phyloP scores from a whole-genome alignment of 805 yeast species.

The Komagataella kurtzmanii region DNA sequence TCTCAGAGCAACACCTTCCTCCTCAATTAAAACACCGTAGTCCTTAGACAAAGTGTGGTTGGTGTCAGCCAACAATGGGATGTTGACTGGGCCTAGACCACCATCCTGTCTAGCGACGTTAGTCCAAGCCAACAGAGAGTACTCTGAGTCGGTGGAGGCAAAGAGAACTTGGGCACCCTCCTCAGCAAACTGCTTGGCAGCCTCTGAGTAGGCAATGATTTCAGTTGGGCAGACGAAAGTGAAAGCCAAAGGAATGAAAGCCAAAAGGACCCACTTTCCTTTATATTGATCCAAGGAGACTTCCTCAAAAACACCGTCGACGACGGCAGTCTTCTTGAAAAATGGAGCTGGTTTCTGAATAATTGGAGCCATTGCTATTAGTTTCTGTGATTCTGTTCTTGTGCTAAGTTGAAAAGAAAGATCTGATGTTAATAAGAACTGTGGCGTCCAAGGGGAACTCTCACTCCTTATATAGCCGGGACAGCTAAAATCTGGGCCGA shows the following conservation, averaged over 20 bases:
- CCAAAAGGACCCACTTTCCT: constrained; percentile 96
- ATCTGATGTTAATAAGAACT: background rate
- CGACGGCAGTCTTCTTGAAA: constrained; percentile 94
- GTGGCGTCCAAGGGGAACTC: constrained; percentile 1
- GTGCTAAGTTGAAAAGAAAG: background rate
- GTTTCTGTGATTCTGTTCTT: background rate
- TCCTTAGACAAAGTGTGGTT: constrained; percentile 90
- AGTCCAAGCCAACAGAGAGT: constrained; percentile 96
- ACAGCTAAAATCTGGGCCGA: background rate
- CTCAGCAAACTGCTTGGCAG: constrained; percentile 77
- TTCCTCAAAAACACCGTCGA: constrained; percentile 94
- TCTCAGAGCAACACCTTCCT: constrained; percentile 93
- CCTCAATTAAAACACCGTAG: constrained; percentile 96
- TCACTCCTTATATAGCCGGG: constrained; percentile 2
- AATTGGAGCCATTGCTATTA: constrained; percentile 61
- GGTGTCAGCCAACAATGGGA: constrained; percentile 93
- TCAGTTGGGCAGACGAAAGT: constrained; percentile 99
- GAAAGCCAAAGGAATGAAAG: constrained; percentile 97
- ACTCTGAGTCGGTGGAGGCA: constrained; percentile 98
- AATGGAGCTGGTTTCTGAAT: constrained; percentile 95
- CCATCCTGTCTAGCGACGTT: constrained; percentile 93
- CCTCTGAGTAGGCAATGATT: constrained; percentile 96
- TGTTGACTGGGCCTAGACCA: constrained; percentile 91
- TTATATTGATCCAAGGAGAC: constrained; percentile 87
- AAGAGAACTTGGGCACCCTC: constrained; percentile 83